Evolutionary conservation across 192 early-diverging fungal genomes (phyloP), one percentile per base, ranked within the genome.

Genomic region (Thoreauomyces humboldtii): DNA sequence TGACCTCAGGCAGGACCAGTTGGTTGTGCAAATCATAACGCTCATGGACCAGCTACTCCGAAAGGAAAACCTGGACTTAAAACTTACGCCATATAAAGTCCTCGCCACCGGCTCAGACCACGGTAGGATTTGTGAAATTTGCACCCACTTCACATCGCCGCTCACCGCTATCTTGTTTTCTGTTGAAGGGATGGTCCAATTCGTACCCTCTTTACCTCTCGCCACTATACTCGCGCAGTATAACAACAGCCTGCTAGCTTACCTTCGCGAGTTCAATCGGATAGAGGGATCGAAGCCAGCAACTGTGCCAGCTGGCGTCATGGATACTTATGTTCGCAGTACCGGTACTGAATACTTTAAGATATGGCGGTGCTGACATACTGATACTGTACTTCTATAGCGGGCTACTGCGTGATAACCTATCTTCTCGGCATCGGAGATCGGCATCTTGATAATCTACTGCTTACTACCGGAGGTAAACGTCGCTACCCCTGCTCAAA

Each of bases 391-490:
- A n/a, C 31, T 19, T 15, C 25, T 52, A 27, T 55, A 92, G 88
- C 98, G 44, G 98, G 96, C 2, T 99, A 99, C 77, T 98, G 94
- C 70, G 96, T 99, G 9, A 97, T 99, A 46, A 98, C 93, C 7
- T 99, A 99, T 74, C 68, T 99, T 14, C 80, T 99, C 7, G 98
- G 96, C 27, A 91, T 99, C 14, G 98, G 98, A 31, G 98, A 99
- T 74, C 86, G 98, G 2, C 98, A 99, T 74, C 76, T 99, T 63
- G 98, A 99, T 67, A 99, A 99, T 72, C 60, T 99, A 29, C 72
- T 99, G 21, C 68, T 99, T 44, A 93, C 96, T 1, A 83, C 87
- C 33, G 79, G 87, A 42, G 96, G 94, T 76, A 82, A 61, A 12
- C 9, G n/a, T n/a, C n/a, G n/a, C n/a, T n/a, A n/a, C n/a, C n/a